phyloP scores from a whole-genome alignment of 371 early-diverging fungal genomes.

The Mortierella sp. region DNA sequence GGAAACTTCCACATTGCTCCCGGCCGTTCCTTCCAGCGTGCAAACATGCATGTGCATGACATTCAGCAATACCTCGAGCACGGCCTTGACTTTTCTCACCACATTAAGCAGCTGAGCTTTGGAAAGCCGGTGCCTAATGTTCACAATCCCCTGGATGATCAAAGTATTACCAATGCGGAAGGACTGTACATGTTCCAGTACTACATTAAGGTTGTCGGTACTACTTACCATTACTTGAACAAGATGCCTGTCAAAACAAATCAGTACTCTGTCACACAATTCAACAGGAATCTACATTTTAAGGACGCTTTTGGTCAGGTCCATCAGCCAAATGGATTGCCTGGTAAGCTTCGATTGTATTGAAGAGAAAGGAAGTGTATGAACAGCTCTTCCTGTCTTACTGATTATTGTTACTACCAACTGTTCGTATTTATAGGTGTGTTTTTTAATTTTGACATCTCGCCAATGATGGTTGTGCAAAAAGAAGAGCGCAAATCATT shows the following conservation, averaged over 20 bases:
- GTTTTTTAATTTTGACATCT: slow-evolving; percentile 96
- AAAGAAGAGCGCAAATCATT: slow-evolving; percentile 87
- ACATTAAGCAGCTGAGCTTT: slow-evolving; percentile 87
- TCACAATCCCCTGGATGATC: slow-evolving; percentile 84
- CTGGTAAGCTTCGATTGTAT: slow-evolving; percentile 59
- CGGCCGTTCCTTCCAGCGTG: slow-evolving; percentile 86
- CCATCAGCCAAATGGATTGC: slow-evolving; percentile 62
- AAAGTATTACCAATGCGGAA: slow-evolving; percentile 61
- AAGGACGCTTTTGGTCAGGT: slow-evolving; percentile 52
- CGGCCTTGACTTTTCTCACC: slow-evolving; percentile 85
- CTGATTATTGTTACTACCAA: not conserved
- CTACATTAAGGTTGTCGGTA: slow-evolving; percentile 94
- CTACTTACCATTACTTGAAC: slow-evolving; percentile 78
- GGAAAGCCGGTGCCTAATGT: slow-evolving; percentile 76
- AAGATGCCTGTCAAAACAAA: slow-evolving; percentile 82
- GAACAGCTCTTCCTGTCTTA: not conserved
- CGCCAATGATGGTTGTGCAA: slow-evolving; percentile 95
- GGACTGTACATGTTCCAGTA: slow-evolving; percentile 84
- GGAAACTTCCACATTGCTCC: slow-evolving; percentile 96
- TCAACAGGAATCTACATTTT: slow-evolving; percentile 59
- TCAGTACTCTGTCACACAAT: slow-evolving; percentile 95
- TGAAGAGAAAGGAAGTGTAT: not conserved
- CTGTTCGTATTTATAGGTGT: slow-evolving; percentile 68
- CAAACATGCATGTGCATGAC: slow-evolving; percentile 89
- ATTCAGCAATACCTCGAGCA: slow-evolving; percentile 71